phyloP scores from a whole-genome alignment of 805 yeast genomes.

The Candida railenensis region DNA sequence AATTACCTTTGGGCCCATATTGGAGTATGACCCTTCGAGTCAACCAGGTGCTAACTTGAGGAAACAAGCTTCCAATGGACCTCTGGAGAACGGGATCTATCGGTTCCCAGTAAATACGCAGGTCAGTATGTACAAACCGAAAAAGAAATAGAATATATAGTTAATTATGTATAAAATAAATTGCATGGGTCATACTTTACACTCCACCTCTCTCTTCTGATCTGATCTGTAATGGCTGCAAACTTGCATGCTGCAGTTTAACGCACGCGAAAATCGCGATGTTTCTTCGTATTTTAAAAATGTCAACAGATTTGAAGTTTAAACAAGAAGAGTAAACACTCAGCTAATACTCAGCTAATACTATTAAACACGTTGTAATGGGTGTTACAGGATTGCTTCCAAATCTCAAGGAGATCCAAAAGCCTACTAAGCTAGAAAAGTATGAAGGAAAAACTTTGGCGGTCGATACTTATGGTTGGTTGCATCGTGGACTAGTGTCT shows the following conservation, averaged over 20 bases:
- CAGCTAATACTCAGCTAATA: background rate
- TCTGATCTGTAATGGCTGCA: background rate
- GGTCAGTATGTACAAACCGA: constrained; percentile 23
- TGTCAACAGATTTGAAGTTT: background rate
- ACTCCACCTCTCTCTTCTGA: background rate
- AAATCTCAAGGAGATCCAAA: constrained; percentile 73
- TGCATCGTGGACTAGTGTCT: constrained; percentile 79
- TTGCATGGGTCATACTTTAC: background rate
- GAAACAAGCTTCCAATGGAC: constrained; percentile 7
- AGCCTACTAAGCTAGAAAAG: constrained; percentile 51
- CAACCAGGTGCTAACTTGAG: constrained; percentile 11
- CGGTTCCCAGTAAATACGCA: constrained; percentile 21
- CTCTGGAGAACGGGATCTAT: constrained; percentile 13
- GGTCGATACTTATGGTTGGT: constrained; percentile 96
- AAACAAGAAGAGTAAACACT: background rate
- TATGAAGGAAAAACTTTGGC: constrained; percentile 79
- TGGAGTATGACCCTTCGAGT: constrained; percentile 26
- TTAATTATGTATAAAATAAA: background rate
- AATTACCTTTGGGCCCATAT: constrained; percentile 24
- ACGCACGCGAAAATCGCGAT: background rate
- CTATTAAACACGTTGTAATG: constrained; percentile 44
- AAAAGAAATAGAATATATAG: constrained; percentile 11
- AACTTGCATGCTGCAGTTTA: background rate
- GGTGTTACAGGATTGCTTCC: constrained; percentile 84
- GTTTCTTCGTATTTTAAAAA: background rate